Evolutionary conservation across 148 eudicot species (phyloP).

Genomic region (Vaccinium corymbosum): DNA sequence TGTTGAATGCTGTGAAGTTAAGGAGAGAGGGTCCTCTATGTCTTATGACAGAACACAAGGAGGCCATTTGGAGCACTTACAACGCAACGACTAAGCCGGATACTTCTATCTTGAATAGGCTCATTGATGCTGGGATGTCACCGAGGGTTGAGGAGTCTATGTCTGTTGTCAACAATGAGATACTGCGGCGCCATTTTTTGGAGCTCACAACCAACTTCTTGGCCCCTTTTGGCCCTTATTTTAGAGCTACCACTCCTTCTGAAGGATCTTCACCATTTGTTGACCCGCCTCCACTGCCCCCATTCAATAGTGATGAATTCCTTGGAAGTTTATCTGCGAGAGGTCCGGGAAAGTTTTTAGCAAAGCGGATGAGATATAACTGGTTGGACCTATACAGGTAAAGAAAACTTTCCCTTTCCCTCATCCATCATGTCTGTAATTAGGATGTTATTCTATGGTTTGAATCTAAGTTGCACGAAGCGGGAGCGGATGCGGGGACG

Average conservation of each 20-base stretch:
- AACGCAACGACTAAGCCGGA: constrained; percentile 81
- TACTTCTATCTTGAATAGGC: constrained; percentile 90
- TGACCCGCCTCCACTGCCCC: constrained; percentile 78
- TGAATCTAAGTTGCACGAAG: background rate
- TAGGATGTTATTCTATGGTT: constrained; percentile 2
- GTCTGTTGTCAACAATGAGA: constrained; percentile 98
- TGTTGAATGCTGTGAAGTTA: constrained; percentile 81
- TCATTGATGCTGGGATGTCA: constrained; percentile 88
- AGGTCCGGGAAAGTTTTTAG: constrained; percentile 95
- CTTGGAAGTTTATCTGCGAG: constrained; percentile 69
- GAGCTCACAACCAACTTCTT: constrained; percentile 93
- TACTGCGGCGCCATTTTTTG: constrained; percentile 88
- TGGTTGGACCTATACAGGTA: constrained; percentile 97
- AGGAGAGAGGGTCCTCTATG: constrained; percentile 95
- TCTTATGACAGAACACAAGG: constrained; percentile 95
- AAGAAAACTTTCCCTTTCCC: background rate
- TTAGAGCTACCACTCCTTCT: constrained; percentile 79
- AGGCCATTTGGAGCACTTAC: constrained; percentile 87
- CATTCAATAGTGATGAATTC: constrained; percentile 71
- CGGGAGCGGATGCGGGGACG: too few species aligned
- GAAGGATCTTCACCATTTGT: constrained; percentile 85
- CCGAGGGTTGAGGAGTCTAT: constrained; percentile 93
- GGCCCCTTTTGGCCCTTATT: constrained; percentile 94
- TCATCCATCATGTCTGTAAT: background rate
- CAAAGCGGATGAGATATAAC: constrained; percentile 86